Percentiles rank a stretch among this genome's conserved stretches.
phyloP scores from a whole-genome alignment of 2,329 filamentous ascomycete genomes.

The Venturia pyrina region DNA sequence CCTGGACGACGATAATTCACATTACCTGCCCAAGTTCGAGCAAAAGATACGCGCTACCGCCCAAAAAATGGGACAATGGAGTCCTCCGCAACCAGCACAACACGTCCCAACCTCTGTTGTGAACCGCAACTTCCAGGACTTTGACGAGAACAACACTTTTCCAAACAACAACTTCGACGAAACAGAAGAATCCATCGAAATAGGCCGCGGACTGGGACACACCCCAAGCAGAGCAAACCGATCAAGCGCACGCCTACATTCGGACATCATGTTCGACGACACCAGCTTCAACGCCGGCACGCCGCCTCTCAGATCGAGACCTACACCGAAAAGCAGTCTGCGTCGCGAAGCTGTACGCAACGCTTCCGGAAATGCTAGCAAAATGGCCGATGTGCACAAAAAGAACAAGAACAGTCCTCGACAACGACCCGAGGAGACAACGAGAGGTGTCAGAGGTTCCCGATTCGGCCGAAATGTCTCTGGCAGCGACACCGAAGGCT shows the following conservation, averaged over 20 bases:
- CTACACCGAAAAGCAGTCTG: slow-evolving; percentile 26
- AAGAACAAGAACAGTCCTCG: slow-evolving; percentile 46
- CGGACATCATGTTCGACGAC: slow-evolving; percentile 30
- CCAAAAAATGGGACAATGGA: slow-evolving; percentile 12
- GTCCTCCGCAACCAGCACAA: slow-evolving; percentile 8
- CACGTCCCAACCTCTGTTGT: slow-evolving; percentile 9
- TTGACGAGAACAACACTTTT: slow-evolving; percentile 28
- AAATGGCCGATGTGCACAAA: slow-evolving; percentile 28
- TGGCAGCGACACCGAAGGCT: slow-evolving; percentile 14
- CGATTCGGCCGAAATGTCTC: background rate
- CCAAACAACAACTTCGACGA: slow-evolving; percentile 25
- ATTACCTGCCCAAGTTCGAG: background rate
- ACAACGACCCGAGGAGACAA: slow-evolving; percentile 21
- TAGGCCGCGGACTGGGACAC: slow-evolving; percentile 41
- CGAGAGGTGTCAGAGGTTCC: slow-evolving; percentile 15
- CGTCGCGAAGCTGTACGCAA: slow-evolving; percentile 31
- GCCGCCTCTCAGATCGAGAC: slow-evolving; percentile 25
- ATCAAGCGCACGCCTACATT: slow-evolving; percentile 35
- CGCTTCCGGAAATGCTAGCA: slow-evolving; percentile 31
- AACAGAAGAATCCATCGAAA: slow-evolving; percentile 45
- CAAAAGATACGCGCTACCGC: slow-evolving; percentile 13
- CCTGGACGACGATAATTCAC: background rate
- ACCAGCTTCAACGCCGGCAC: slow-evolving; percentile 33
- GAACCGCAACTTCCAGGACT: slow-evolving; percentile 26
- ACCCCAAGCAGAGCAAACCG: slow-evolving; percentile 28